phyloP scores from a whole-genome alignment of 495 filamentous ascomycete species.

The Penicillium desertorum region DNA sequence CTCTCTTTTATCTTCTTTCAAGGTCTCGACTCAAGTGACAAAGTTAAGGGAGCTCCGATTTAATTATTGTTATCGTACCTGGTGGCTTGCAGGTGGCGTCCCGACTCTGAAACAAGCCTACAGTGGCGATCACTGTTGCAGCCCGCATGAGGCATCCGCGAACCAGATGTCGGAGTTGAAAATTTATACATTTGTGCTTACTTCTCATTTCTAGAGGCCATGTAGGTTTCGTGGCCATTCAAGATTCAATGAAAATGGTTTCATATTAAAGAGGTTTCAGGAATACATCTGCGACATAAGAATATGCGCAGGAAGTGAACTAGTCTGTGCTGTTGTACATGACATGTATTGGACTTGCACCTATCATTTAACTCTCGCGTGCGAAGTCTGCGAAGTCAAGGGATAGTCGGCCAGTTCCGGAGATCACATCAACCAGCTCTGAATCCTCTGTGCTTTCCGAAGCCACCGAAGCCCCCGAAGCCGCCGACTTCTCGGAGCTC shows the following conservation, averaged over 20 bases:
- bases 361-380: background rate
- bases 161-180: background rate
- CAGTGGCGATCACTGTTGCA: slow-evolving; percentile 8
- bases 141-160: background rate
- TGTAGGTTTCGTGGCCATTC: background rate
- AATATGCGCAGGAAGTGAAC: background rate
- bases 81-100: slow-evolving; percentile 15
- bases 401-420: background rate
- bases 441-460: background rate
- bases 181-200: background rate
- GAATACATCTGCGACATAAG: background rate
- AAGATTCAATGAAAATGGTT: background rate
- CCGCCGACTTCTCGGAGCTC: background rate
- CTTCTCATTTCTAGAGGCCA: background rate
- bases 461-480: background rate
- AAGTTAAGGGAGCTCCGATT: background rate
- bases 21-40: background rate
- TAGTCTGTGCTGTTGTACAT: background rate
- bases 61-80: slow-evolving; percentile 9
- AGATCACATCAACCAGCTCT: background rate
- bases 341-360: background rate
- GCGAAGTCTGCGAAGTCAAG: background rate
- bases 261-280: background rate
- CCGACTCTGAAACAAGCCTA: slow-evolving; percentile 10
- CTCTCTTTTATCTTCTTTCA: background rate